These are phyloP conservation scores for Sonneratia caseolaris DNA, from an alignment of 345 rosid species.

Conservation along the genomic window DNA sequence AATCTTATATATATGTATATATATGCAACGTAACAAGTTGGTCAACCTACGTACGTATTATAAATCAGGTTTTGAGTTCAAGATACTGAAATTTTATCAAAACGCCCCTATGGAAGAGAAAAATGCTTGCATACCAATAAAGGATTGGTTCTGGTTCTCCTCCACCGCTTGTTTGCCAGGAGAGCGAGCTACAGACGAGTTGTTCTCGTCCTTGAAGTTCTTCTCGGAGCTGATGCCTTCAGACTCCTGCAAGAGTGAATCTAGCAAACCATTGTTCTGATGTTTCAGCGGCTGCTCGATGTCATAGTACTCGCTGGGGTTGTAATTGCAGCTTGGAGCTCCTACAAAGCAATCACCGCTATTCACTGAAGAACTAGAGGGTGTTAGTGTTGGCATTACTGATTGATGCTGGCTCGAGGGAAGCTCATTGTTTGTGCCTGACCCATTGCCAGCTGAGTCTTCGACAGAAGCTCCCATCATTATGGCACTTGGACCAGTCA, in stretches of 20 bases:
- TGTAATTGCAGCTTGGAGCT: background rate
- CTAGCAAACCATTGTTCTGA: conserved; percentile 42
- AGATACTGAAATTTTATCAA: background rate
- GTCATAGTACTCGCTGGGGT: background rate
- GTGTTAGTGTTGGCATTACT: background rate
- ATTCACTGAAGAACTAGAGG: background rate
- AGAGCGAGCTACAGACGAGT: background rate
- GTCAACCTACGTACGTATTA: background rate
- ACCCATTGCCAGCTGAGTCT: background rate
- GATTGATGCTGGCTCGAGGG: conserved; percentile 12
- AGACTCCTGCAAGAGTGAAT: conserved; percentile 48
- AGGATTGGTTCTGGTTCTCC: background rate
- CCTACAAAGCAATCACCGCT: conserved; percentile 2
- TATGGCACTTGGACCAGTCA: background rate
- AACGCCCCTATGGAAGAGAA: background rate
- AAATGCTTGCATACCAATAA: background rate
- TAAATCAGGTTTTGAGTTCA: background rate
- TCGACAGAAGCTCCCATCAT: background rate
- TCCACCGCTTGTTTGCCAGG: background rate
- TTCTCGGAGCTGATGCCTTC: conserved; percentile 15
- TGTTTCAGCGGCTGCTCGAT: background rate
- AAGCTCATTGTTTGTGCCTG: conserved; percentile 5
- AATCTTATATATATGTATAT: background rate
- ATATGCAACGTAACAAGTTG: background rate
- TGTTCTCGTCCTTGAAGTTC: background rate